Evolutionary conservation across 2,329 filamentous ascomycete genomes (phyloP).

Genomic region (Colletotrichum paranaense): DNA sequence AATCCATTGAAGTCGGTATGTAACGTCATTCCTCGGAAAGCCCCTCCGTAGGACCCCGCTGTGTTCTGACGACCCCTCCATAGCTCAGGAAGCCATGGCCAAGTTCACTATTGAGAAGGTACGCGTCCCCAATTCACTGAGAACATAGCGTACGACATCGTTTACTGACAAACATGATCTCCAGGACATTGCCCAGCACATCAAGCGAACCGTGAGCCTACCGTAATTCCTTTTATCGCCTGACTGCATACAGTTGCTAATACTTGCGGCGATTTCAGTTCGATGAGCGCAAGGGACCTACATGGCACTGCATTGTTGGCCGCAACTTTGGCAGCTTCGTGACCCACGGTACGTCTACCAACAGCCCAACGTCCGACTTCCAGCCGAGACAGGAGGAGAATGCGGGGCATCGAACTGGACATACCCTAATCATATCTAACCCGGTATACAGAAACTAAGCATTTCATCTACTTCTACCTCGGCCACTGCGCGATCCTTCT

Average conservation of each 20-base stretch:
- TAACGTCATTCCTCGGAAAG: constrained; percentile 37
- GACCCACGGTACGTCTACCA: constrained; percentile 84
- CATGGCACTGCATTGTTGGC: constrained; percentile 99
- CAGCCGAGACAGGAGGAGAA: background rate
- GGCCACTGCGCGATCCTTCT: constrained; percentile 97
- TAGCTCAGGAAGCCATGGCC: constrained; percentile 72
- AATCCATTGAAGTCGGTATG: constrained; percentile 95
- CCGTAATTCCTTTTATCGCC: constrained; percentile 8
- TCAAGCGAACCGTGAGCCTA: constrained; percentile 85
- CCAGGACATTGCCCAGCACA: constrained; percentile 94
- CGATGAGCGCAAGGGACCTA: constrained; percentile 95
- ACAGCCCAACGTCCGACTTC: constrained; percentile 4
- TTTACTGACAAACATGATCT: constrained; percentile 20
- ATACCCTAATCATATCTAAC: background rate
- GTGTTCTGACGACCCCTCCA: constrained; percentile 35
- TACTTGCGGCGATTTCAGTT: constrained; percentile 69
- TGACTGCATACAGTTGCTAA: constrained; percentile 1
- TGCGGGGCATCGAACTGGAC: background rate
- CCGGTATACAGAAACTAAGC: constrained; percentile 83
- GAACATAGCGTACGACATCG: background rate
- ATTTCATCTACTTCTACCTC: constrained; percentile 99
- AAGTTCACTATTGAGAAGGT: constrained; percentile 74
- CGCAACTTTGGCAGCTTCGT: constrained; percentile 99
- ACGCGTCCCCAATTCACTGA: constrained; percentile 25
- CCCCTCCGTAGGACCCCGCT: constrained; percentile 3